Conservation (phyloP, 257 asterid species). For the Knoxia roxburghii region DNA sequence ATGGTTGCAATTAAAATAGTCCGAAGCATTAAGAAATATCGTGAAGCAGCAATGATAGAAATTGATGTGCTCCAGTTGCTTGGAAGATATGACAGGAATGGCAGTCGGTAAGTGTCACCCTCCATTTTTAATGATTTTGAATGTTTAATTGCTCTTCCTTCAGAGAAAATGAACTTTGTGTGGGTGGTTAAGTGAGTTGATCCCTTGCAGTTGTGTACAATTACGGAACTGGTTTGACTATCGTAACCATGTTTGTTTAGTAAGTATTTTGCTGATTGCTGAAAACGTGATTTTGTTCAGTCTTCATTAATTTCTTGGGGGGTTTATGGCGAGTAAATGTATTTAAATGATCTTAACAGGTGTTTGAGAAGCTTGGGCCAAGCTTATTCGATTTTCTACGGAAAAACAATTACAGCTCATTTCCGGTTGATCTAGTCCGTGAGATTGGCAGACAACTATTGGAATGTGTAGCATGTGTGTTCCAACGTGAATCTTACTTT, state of each 20-base stretch:
- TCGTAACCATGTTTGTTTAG: slow-evolving; percentile 57
- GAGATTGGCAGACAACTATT: slow-evolving; percentile 56
- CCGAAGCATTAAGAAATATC: slow-evolving; percentile 48
- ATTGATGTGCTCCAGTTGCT: slow-evolving; percentile 51
- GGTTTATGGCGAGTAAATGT: slow-evolving; percentile 31
- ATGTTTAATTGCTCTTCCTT: slow-evolving; percentile 12
- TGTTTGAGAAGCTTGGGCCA: slow-evolving; percentile 64
- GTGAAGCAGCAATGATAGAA: slow-evolving; percentile 52
- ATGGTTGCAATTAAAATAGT: slow-evolving; percentile 47
- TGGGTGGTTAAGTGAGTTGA: slow-evolving; percentile 36
- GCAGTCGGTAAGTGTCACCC: slow-evolving; percentile 38
- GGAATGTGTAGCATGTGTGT: slow-evolving; percentile 63
- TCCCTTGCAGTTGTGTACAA: slow-evolving; percentile 59
- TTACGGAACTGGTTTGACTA: slow-evolving; percentile 62
- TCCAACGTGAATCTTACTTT: slow-evolving; percentile 14
- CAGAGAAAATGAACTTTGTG: slow-evolving; percentile 18
- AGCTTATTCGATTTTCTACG: slow-evolving; percentile 56
- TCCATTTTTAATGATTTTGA: slow-evolving; percentile 11
- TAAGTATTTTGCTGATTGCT: slow-evolving; percentile 37
- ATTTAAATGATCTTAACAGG: slow-evolving; percentile 48
- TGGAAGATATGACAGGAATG: slow-evolving; percentile 45
- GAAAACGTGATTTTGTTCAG: slow-evolving; percentile 24
- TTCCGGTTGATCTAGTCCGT: slow-evolving; percentile 58
- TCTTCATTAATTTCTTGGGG: slow-evolving; percentile 29
- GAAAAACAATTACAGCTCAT: slow-evolving; percentile 50